Base-by-base conservation (phyloP, 2,329 filamentous ascomycete species). In the Claviceps sp. region DNA sequence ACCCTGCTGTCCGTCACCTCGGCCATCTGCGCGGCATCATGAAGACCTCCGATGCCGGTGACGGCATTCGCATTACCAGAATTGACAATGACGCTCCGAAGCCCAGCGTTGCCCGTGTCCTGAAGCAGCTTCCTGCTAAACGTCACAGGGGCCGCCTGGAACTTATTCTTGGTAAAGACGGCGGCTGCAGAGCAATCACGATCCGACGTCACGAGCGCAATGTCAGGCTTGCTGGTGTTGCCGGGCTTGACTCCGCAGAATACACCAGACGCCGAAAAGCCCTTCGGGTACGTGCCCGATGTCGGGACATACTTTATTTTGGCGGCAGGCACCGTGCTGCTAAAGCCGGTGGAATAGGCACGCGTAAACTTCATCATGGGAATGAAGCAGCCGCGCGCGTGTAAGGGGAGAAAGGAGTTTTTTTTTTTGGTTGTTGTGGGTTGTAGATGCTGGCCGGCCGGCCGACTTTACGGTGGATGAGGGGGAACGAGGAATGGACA, bases 101-200 rank as follows among this genome's bases (percentile, higher is more conserved):
- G 77, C 1, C 85, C 87, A 13, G 77, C 67, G 54, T 88, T 86
- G 47, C 75, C 72, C 59, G 81, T 79, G 57, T 74, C 74, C 64
- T 81, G 75, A 38, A 95, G 71, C 54, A 90, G 79, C 53, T 84
- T 76, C 57, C 82, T 77, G 67, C 86, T 91, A 55, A 95, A 86
- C 34, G 87, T 89, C 45, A 98, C 91, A 5, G 93, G 93, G 11
- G 93, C 93, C 18, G 93, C 93, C 70, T 96, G 90, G 72, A 98
- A 98, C 68, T 91, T 90, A 73, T 98, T 98, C 69, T 89, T 94
- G 51, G 93, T 98, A 72, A 97, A 96, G 46, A 97, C 90, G 6
- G 89, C 93, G 0, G 90, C 89, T 9, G 85, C 90, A 6, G 87
- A 78, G 67, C 89, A 96, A 51, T 90, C 89, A 50, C 76, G 77